Base-by-base conservation (phyloP, 805 yeast species). In the Ogataea degrootiae region DNA sequence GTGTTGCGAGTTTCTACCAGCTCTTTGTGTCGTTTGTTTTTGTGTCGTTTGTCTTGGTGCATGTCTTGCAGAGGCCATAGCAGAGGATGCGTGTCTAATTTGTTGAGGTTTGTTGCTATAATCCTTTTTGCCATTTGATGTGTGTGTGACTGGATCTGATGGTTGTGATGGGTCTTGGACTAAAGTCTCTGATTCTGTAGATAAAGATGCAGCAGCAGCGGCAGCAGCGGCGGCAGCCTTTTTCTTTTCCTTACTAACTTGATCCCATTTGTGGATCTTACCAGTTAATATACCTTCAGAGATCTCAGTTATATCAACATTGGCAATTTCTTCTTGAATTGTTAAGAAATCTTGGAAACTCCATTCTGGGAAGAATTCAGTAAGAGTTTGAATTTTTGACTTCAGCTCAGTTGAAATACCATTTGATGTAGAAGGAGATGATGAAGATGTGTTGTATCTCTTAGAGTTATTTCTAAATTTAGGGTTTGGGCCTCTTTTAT, bases 341-440 rank as follows among this genome's bases (percentile, higher is more conserved):
- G 84, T 79, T 41, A 74, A 70, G 63, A 94, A 80, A 64, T 94
- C 99, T 29, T 87, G 96, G 46, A 77, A 74, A 42, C 87, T 78
- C 99, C 99, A 94, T 63, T 87, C 96, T 39, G 97, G 96, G 72
- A 94, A 91, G 73, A 94, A 75, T 69, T 92, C 98, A 43, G 75
- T 67, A 57, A 92, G 77, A 35, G 86, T 79, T 45, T 68, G 68
- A 49, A 79, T 72, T 63, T 77, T 67, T 44, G 60, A 54, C 53
- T 67, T 70, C 43, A 70, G 52, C 43, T 60, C 66, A 38, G 49
- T 35, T 16, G 56, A 51, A 15, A 53, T 50, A 11, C 45, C 44
- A 11, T 45, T 42, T 26, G 61, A 49, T 42, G 55, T 59, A 46
- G 46, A 63, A 50, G 43, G 58, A 59, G 60, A 44, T 26, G 31